These are phyloP conservation scores for Naganishia kalamii DNA, from an alignment of 768 basidiomycete species.

Conservation along the genomic window DNA sequence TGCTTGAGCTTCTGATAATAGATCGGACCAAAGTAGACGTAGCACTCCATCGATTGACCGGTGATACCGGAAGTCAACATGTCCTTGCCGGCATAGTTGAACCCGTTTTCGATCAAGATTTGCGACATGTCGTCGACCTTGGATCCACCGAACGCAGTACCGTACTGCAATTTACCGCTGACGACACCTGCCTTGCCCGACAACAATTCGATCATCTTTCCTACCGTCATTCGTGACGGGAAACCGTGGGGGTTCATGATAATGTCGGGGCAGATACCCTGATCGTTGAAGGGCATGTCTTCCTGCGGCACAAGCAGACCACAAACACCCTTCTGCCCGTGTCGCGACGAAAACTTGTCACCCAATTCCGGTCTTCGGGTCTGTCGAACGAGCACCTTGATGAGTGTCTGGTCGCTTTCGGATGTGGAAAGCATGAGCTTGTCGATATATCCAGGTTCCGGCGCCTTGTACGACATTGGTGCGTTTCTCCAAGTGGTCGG, in stretches of 20 bases:
- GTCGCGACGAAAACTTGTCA: slow-evolving; percentile 96
- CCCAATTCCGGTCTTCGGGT: slow-evolving; percentile 93
- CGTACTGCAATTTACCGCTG: slow-evolving; percentile 55
- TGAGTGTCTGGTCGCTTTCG: slow-evolving; percentile 89
- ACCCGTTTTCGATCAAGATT: slow-evolving; percentile 88
- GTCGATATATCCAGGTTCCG: slow-evolving; percentile 89
- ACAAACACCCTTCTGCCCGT: slow-evolving; percentile 98
- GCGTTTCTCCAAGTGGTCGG: slow-evolving; percentile 68
- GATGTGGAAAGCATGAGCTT: slow-evolving; percentile 97
- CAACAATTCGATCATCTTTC: slow-evolving; percentile 97
- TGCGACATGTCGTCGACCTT: slow-evolving; percentile 99
- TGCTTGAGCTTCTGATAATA: slow-evolving; percentile 98
- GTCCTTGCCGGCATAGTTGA: slow-evolving; percentile 97
- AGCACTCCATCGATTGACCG: slow-evolving; percentile 90
- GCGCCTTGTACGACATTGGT: slow-evolving; percentile 87
- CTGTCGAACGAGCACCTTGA: slow-evolving; percentile 96
- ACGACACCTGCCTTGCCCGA: slow-evolving; percentile 96
- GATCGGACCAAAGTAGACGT: slow-evolving; percentile 97
- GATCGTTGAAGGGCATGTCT: slow-evolving; percentile 98
- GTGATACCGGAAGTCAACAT: slow-evolving; percentile 98
- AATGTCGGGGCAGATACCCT: slow-evolving; percentile 90
- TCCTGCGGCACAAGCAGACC: slow-evolving; percentile 98
- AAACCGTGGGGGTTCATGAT: slow-evolving; percentile 99
- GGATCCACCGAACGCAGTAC: slow-evolving; percentile 88
- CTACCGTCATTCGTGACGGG: slow-evolving; percentile 92